Conservation (phyloP, 2,329 filamentous ascomycete species). For the Diplodia mutila region DNA sequence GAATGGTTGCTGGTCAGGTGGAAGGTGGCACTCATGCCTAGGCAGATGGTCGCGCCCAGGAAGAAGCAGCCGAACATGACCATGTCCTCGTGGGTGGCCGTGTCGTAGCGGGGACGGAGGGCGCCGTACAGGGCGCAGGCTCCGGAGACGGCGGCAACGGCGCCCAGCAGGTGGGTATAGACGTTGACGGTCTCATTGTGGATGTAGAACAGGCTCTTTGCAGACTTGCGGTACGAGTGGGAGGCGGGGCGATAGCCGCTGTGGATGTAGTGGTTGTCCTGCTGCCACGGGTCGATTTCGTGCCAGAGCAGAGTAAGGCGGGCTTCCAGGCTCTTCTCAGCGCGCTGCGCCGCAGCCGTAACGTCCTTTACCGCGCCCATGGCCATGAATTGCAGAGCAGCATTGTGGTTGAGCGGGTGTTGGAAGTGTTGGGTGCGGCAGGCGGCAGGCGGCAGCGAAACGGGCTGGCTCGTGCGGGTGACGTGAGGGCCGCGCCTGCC, state of each 20-base stretch:
- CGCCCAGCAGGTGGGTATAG: constrained; percentile 64
- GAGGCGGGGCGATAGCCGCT: constrained; percentile 68
- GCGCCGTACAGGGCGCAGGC: constrained; percentile 33
- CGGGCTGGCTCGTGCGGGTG: constrained; percentile 1
- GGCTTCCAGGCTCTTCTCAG: constrained; percentile 45
- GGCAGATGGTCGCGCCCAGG: constrained; percentile 46
- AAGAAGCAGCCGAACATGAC: constrained; percentile 46
- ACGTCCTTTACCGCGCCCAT: constrained; percentile 11
- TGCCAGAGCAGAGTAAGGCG: constrained; percentile 50
- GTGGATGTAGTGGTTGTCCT: constrained; percentile 71
- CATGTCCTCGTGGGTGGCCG: constrained; percentile 42
- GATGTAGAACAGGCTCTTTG: constrained; percentile 62
- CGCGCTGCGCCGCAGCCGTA: constrained; percentile 13
- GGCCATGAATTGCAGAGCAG: no score
- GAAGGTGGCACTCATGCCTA: constrained; percentile 66
- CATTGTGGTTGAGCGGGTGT: background rate
- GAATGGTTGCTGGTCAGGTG: constrained; percentile 89
- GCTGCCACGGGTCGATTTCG: constrained; percentile 50
- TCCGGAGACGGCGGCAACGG: constrained; percentile 33
- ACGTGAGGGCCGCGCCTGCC: background rate
- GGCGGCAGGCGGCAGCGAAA: background rate
- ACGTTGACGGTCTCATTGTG: constrained; percentile 76
- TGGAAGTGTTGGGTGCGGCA: background rate
- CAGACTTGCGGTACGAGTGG: constrained; percentile 62
- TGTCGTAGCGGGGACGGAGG: constrained; percentile 38